Evolutionary conservation across 768 basidiomycete species (phyloP).

Genomic region (Lentinula boryana): DNA sequence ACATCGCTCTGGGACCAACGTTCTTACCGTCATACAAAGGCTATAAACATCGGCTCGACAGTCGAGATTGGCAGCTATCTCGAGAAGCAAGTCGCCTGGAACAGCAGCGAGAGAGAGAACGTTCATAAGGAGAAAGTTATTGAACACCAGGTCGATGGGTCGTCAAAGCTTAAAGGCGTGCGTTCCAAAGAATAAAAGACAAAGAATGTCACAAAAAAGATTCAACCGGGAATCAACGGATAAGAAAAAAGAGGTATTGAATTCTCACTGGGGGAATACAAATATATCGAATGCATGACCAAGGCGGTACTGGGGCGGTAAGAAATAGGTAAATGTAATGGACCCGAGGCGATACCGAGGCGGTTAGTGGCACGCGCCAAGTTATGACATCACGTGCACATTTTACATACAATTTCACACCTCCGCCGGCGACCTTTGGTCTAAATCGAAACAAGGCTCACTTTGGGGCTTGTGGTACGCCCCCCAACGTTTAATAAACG

Average conservation of each 20-base stretch:
- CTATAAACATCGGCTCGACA: slow-evolving; percentile 50
- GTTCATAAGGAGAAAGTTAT: background rate
- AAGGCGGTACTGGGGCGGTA: background rate
- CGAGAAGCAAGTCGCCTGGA: slow-evolving; percentile 63
- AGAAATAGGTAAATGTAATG: background rate
- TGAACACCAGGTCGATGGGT: background rate
- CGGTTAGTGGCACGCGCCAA: background rate
- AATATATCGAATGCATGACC: background rate
- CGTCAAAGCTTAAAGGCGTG: background rate
- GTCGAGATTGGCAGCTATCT: slow-evolving; percentile 52
- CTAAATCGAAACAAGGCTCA: too few species aligned
- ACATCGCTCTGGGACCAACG: background rate
- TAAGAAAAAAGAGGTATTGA: background rate
- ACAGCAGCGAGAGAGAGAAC: slow-evolving; percentile 13
- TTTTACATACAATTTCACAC: background rate
- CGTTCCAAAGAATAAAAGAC: background rate
- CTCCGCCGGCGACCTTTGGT: background rate
- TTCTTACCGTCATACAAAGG: slow-evolving; percentile 54
- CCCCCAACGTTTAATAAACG: too few species aligned
- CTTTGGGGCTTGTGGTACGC: too few species aligned
- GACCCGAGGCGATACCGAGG: background rate
- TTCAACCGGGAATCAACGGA: background rate
- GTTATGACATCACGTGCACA: background rate
- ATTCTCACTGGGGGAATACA: background rate
- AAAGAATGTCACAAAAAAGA: background rate